Percentiles rank a stretch among this genome's conserved stretches.
phyloP scores from a whole-genome alignment of 2,329 filamentous ascomycete species.

The Diaporthe sp. region DNA sequence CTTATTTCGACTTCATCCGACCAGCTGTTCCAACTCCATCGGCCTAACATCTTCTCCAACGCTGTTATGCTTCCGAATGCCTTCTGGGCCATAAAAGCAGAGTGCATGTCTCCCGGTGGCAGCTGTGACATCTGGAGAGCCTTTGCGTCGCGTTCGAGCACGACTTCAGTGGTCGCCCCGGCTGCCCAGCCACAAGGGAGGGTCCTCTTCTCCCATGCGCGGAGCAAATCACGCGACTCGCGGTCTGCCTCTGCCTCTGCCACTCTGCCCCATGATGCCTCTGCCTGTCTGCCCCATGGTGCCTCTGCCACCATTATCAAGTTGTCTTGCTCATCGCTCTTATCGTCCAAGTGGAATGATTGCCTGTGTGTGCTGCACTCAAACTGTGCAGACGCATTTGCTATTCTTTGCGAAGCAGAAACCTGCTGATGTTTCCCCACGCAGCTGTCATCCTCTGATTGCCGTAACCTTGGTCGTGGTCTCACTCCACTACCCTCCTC shows the following conservation, averaged over 20 bases:
- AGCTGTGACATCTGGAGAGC: neutral
- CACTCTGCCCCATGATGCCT: neutral
- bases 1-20: conserved; percentile 32
- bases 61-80: neutral
- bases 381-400: neutral
- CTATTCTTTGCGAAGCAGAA: neutral
- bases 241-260: neutral
- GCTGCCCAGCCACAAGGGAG: neutral
- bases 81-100: neutral
- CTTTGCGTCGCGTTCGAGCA: neutral
- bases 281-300: neutral
- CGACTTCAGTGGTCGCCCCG: neutral
- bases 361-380: neutral
- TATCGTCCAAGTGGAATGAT: conserved; percentile 9
- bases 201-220: neutral
- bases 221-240: conserved; percentile 27
- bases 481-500: conserved; percentile 17
- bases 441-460: no score
- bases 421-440: neutral
- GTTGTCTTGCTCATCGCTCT: conserved; percentile 9
- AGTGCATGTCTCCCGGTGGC: neutral
- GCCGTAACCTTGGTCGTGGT: neutral
- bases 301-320: neutral
- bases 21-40: no score
- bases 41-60: neutral